A percentile compares a stretch with the other conserved stretches of the same genome.
Evolutionary conservation across 768 basidiomycete genomes (phyloP).

Genomic region (Pholiota conissans): DNA sequence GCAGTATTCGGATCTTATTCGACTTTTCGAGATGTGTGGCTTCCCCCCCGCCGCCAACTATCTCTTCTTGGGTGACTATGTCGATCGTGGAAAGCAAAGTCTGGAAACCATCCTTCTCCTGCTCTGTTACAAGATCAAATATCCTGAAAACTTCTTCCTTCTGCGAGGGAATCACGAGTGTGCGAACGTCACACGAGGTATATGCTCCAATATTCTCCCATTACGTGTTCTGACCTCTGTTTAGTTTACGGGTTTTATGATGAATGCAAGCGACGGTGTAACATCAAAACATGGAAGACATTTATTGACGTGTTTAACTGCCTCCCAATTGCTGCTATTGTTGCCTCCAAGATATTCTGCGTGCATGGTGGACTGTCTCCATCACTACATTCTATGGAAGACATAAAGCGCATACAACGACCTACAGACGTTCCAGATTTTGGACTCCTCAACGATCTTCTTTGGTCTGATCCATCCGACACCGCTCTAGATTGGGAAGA

Average conservation of each 20-base stretch:
- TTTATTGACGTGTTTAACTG: slow-evolving; percentile 99
- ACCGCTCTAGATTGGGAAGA: slow-evolving; percentile 99
- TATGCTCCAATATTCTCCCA: slow-evolving; percentile 25
- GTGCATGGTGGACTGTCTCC: slow-evolving; percentile 96
- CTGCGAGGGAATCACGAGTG: slow-evolving; percentile 98
- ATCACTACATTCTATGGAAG: slow-evolving; percentile 93
- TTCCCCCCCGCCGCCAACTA: slow-evolving; percentile 98
- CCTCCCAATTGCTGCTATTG: slow-evolving; percentile 96
- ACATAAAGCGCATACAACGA: slow-evolving; percentile 96
- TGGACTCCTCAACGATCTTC: slow-evolving; percentile 92
- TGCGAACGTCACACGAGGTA: slow-evolving; percentile 97
- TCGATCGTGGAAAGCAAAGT: slow-evolving; percentile 97
- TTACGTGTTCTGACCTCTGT: slow-evolving; percentile 16
- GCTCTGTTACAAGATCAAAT: slow-evolving; percentile 99
- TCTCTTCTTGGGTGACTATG: slow-evolving; percentile 98
- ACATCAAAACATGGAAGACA: slow-evolving; percentile 99
- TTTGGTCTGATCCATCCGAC: slow-evolving; percentile 99
- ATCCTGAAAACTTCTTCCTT: slow-evolving; percentile 99
- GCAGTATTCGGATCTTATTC: slow-evolving; percentile 97
- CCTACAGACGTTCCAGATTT: slow-evolving; percentile 99
- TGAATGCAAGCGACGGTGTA: slow-evolving; percentile 99
- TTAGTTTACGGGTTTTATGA: slow-evolving; percentile 99
- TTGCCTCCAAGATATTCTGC: slow-evolving; percentile 99
- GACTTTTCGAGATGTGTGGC: slow-evolving; percentile 99
- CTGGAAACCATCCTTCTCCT: slow-evolving; percentile 96